Base-by-base conservation (phyloP, 352 stramenopile genomes). In the Globisporangium rhizosaccharum region DNA sequence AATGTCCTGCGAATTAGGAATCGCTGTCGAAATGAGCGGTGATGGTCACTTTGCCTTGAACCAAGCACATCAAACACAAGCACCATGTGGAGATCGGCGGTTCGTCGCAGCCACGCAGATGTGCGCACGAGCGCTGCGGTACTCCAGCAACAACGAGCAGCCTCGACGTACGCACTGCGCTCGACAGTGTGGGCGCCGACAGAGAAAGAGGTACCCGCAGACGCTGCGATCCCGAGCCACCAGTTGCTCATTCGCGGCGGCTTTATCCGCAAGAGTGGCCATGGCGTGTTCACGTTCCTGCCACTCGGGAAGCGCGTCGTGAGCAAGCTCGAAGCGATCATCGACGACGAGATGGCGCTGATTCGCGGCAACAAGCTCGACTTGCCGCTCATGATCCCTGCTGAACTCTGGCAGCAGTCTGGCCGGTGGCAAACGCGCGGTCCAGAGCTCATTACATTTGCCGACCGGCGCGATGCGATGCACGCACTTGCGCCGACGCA, bases 281-380 rank as follows among this genome's bases (percentile, higher is more conserved):
- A 90, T 47, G 88, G 88, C 37, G 71, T 90, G 47, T 96, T 90
- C 72, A 62, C 76, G 46, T 72, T 96, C 50, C 64, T 96, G 51
- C 85, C 88, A 41, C 70, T 96, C 5, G 88, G 79, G 1, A 80
- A 75, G 50, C 80, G 84, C 54, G 77, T 94, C 47, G 70, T 94
- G 8, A 51, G 54, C 49, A 92, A 90, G 65, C 57, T 96, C n/a
- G 85, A 96, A 53, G 69, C 68, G 1, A 59, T 96, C 33, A 92
- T 96, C 28, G 87, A 96, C 66, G 69, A 72, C 5, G 82, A 94
- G 51, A 93, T 96, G 83, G 33, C 70, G 14, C 66, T 66, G 28
- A 90, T 96, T 25, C 67, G 73, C n/a, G 87, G 83, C 47, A 90
- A 94, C 59, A 93, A 94, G 57, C 59, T 96, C 49, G 81, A 89